Conservation (phyloP, 306 rosid species). For the Corylus heterophylla region DNA sequence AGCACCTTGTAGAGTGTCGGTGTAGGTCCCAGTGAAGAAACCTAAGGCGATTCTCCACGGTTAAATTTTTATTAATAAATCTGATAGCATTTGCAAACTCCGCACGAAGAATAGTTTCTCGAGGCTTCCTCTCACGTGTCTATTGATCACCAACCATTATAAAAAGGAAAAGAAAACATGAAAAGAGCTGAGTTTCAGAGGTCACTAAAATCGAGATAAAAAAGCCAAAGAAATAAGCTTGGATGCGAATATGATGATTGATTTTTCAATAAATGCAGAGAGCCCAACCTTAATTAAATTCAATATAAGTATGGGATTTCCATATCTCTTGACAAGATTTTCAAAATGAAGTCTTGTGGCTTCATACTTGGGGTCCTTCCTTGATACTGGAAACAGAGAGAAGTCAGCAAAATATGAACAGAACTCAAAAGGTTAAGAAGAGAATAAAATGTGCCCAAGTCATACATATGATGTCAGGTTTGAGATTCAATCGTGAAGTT, state of each 20-base stretch:
- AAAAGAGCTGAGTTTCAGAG: conserved; percentile 13
- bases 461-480: conserved; percentile 90
- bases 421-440: conserved; percentile 5
- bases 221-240: conserved; percentile 13
- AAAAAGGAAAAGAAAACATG: neutral
- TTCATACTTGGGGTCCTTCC: conserved; percentile 62
- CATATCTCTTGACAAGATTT: conserved; percentile 84
- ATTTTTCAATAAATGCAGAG: conserved; percentile 12
- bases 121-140: conserved; percentile 87
- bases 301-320: conserved; percentile 87
- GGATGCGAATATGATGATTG: conserved; percentile 15
- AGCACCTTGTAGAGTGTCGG: conserved; percentile 76
- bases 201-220: conserved; percentile 15
- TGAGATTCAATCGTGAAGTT: conserved; percentile 78
- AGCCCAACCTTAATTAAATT: conserved; percentile 86
- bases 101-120: conserved; percentile 78
- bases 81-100: conserved; percentile 89
- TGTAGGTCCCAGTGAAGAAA: conserved; percentile 92
- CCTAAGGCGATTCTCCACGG: conserved; percentile 57
- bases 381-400: conserved; percentile 55
- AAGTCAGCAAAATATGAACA: conserved; percentile 28
- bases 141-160: conserved; percentile 32
- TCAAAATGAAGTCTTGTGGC: conserved; percentile 95
- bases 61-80: conserved; percentile 57
- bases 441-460: conserved; percentile 18